Base-by-base conservation (phyloP, 192 early-diverging fungal species). In the Mortierella hygrophila region DNA sequence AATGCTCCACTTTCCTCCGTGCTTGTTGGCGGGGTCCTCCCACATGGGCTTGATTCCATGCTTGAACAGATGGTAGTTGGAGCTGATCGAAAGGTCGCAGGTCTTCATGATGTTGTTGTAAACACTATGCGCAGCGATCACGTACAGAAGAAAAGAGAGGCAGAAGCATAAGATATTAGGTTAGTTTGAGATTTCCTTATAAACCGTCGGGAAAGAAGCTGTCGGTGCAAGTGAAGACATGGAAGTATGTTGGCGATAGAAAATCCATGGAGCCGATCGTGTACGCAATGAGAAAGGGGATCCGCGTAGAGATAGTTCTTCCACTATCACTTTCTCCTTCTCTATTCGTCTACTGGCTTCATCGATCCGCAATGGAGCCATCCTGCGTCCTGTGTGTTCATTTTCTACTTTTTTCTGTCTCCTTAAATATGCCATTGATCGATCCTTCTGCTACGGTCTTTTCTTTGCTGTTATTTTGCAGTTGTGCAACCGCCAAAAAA, bases 11-110 rank as follows among this genome's bases (percentile, higher is more conserved):
- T 97, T 97, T 49, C 97, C 97, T 77, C 98, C 97, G 44, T 97
- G 90, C 57, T 89, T 92, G 93, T 99, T 99, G 54, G 90, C 93
- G 16, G 94, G 88, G 82, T 99, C 97, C 90, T 99, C 98, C 97
- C 98, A 98, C 93, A 94, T 94, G 13, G 97, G 98, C 87, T 94
- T 93, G 76, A 98, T 90, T 29, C 97, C 97, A 69, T 95, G 90
- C 90, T 97, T 96, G 92, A 99, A 99, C 75, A 99, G 82, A 76
- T 98, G 97, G 88, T 97, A 98, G 91, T 99, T 98, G 69, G 96
- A 93, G 65, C 94, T 95, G 73, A 91, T 88, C 23, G 92, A 89
- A 71, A 98, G 89, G 40, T 95, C 92, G 35, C 91, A 91, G 5
- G 95, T 93, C 75, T 93, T 94, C 74, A 94, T 90, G 68, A 98